Evolutionary conservation across 2,329 filamentous ascomycete species (phyloP).

Genomic region (Periconia macrospinosa): DNA sequence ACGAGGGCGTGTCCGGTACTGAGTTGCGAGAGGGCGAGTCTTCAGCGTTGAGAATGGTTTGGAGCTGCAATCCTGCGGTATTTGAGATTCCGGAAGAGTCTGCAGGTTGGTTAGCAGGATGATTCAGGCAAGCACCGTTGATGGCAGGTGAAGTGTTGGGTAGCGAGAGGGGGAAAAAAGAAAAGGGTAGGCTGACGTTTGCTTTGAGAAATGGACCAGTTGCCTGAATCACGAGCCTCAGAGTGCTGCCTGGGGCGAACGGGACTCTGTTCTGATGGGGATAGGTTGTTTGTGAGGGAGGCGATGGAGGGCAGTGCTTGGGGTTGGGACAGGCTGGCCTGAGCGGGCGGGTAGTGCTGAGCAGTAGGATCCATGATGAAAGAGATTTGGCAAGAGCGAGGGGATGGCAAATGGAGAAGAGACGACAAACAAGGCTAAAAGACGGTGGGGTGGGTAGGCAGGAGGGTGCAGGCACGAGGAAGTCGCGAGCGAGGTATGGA

Average conservation of each 20-base stretch:
- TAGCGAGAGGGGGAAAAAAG: too few relatives aligned
- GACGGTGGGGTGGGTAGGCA: not conserved
- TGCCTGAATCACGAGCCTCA: slow-evolving; percentile 59
- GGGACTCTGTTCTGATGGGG: slow-evolving; percentile 37
- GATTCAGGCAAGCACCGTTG: slow-evolving; percentile 9
- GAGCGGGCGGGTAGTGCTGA: slow-evolving; percentile 27
- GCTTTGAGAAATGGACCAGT: slow-evolving; percentile 62
- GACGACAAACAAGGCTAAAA: slow-evolving; percentile 23
- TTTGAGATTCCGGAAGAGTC: slow-evolving; percentile 49
- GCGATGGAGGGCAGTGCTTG: slow-evolving; percentile 44
- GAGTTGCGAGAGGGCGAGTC: slow-evolving; percentile 50
- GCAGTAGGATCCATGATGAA: slow-evolving; percentile 32
- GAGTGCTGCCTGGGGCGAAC: slow-evolving; percentile 35
- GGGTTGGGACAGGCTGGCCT: slow-evolving; percentile 13
- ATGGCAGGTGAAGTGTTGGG: slow-evolving; percentile 1
- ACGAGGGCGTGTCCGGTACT: slow-evolving; percentile 48
- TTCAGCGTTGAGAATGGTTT: slow-evolving; percentile 54
- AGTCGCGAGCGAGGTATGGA: too few relatives aligned
- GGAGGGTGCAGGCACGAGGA: too few relatives aligned
- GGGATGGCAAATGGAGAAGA: slow-evolving; percentile 19
- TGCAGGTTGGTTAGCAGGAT: slow-evolving; percentile 15
- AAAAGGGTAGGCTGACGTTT: too few relatives aligned
- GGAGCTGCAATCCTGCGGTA: slow-evolving; percentile 52
- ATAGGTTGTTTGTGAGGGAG: slow-evolving; percentile 38
- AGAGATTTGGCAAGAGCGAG: slow-evolving; percentile 20